These are phyloP conservation scores for Jackrogersella minutella DNA, from an alignment of 495 filamentous ascomycete species.

Conservation along the genomic window DNA sequence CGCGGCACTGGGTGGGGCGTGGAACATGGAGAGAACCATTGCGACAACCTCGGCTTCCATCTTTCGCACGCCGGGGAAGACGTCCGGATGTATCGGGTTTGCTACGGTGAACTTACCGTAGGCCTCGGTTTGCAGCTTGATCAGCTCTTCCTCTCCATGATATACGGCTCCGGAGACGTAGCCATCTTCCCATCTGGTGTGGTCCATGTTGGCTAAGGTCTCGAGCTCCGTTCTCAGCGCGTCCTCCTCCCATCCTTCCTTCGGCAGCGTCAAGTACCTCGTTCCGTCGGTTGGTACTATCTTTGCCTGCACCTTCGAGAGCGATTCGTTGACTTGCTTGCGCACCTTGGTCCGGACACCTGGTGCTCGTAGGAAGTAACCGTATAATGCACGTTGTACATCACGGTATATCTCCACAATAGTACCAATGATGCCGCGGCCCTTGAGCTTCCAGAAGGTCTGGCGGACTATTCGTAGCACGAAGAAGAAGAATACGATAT, in stretches of 20 bases:
- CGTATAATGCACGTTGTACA: conserved; percentile 76
- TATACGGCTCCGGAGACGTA: conserved; percentile 95
- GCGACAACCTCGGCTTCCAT: conserved; percentile 99
- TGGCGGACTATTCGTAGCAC: conserved; percentile 86
- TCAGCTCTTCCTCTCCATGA: conserved; percentile 85
- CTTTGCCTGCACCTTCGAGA: conserved; percentile 80
- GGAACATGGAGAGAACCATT: conserved; percentile 93
- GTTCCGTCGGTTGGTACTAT: conserved; percentile 78
- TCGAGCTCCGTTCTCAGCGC: conserved; percentile 81
- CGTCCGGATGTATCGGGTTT: conserved; percentile 99
- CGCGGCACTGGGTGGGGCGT: conserved; percentile 82
- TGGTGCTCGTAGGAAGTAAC: conserved; percentile 83
- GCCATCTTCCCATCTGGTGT: conserved; percentile 96
- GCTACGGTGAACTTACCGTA: conserved; percentile 91
- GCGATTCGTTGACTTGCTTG: conserved; percentile 77
- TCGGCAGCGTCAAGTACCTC: conserved; percentile 79
- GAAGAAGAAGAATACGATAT: conserved; percentile 90
- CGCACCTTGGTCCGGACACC: conserved; percentile 84
- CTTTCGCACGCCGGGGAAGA: conserved; percentile 97
- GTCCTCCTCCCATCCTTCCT: conserved; percentile 84
- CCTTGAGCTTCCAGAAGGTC: conserved; percentile 80
- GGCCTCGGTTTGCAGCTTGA: conserved; percentile 88
- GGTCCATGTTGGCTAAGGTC: conserved; percentile 82
- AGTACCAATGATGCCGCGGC: conserved; percentile 86
- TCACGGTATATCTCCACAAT: conserved; percentile 74